Base-by-base conservation (phyloP, 345 rosid genomes). In the Crucihimalaya himalaica region DNA sequence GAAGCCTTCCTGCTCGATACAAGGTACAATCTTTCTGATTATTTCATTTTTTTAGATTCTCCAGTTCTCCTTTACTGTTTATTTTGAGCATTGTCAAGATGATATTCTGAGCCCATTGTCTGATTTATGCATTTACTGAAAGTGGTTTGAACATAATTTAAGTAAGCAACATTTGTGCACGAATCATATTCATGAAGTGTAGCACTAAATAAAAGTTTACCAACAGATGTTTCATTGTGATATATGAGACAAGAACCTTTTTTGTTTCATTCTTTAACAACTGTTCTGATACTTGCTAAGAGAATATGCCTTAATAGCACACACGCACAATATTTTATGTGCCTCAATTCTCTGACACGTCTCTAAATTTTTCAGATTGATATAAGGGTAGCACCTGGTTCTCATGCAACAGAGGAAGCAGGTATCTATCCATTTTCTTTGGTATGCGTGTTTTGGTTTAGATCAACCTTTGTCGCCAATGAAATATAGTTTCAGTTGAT, bases 1-100 rank as follows among this genome's bases (percentile, higher is more conserved):
- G 87, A 74, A 92, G 93, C 83, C 87, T 96, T 66, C 99, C 99
- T 77, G 66, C 83, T 62, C 96, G 96, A 65, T 96, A 85, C 87
- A 96, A 96, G 96, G 98, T 92, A 80, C 55, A 54, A 43, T 14
- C 53, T 58, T 50, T 50, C 40, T 34, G 4, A 53, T 43, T 54
- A 23, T 21, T 5, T 55, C 3, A 2, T 52, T 43, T 39, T n/a
- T 15, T 42, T 16, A 2, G 46, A 1, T 46, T 66, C 21, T 57
- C 0, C 2, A 0, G 10, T 25, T 63, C 32, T 37, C 18, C 20
- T 18, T 43, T n/a, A 10, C 19, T 37, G 5, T 7, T 25, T 53
- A 23, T 15, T 34, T 70, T 47, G 8, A 28, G 43, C 15, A 23
- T 11, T 12, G 6, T 34, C 5, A 48, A 50, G 6, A 37, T 25